Evolutionary conservation across 2,329 filamentous ascomycete genomes (phyloP).

Genomic region (Paecilomyces sp.): DNA sequence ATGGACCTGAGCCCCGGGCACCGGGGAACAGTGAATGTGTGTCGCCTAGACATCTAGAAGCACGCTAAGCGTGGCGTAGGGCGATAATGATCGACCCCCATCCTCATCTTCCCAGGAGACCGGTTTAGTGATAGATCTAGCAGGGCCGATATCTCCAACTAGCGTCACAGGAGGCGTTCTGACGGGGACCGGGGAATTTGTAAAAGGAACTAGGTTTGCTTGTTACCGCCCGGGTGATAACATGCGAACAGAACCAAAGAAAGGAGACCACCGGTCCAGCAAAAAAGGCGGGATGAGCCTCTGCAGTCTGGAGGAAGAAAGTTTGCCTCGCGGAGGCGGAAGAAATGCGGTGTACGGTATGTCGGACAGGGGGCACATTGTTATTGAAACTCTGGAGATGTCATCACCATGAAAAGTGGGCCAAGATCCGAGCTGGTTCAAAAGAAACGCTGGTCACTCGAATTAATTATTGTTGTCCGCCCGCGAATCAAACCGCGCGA

Average conservation of each 20-base stretch:
- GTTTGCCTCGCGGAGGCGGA: background rate
- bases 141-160: background rate
- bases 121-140: conserved; percentile 1
- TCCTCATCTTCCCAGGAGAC: background rate
- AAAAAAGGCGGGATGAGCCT: background rate
- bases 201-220: background rate
- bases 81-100: conserved; percentile 11
- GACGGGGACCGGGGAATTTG: background rate
- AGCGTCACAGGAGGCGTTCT: background rate
- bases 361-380: background rate
- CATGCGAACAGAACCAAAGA: background rate
- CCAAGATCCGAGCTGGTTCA: background rate
- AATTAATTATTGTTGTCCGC: background rate
- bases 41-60: conserved; percentile 16
- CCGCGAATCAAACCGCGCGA: background rate
- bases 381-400: conserved; percentile 1
- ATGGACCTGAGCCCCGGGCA: conserved; percentile 24
- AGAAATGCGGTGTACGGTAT: conserved; percentile 1
- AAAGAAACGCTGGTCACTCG: background rate
- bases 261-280: background rate
- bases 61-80: conserved; percentile 25
- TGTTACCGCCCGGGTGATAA: background rate
- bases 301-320: background rate
- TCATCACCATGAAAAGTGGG: background rate
- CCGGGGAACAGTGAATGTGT: conserved; percentile 26